A percentile compares a stretch with the other conserved stretches of the same genome.
Conservation (phyloP, 495 filamentous ascomycete species). For the Staphylotrichum tortipilum region DNA sequence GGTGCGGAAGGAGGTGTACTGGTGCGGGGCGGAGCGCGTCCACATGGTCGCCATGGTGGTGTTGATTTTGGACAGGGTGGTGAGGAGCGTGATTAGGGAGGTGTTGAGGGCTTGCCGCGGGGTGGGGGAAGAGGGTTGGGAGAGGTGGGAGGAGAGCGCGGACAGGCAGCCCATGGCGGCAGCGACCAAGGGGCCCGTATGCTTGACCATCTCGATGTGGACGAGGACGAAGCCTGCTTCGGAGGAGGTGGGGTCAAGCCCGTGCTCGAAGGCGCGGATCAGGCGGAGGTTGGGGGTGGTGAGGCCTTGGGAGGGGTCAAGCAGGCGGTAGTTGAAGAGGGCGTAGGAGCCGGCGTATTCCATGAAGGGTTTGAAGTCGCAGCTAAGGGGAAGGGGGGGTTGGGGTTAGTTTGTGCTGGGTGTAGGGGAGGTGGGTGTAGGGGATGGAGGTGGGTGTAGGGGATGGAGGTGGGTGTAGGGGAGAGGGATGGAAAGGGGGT, state of each 20-base stretch:
- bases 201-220: constrained; percentile 75
- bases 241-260: constrained; percentile 74
- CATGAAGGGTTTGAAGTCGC: constrained; percentile 81
- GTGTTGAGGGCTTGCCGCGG: constrained; percentile 50
- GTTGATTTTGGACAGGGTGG: constrained; percentile 62
- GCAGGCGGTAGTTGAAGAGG: constrained; percentile 77
- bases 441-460: too few species aligned
- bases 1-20: constrained; percentile 77
- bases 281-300: constrained; percentile 72
- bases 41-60: constrained; percentile 82
- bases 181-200: constrained; percentile 61
- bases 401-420: background rate
- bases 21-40: constrained; percentile 64
- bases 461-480: background rate
- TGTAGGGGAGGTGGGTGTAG: background rate
- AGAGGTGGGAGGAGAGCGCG: constrained; percentile 36
- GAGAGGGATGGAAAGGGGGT: background rate
- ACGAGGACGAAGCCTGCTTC: constrained; percentile 86
- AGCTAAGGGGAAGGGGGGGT: constrained; percentile 22
- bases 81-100: constrained; percentile 52
- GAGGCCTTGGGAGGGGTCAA: constrained; percentile 55
- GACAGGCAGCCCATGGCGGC: constrained; percentile 58
- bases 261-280: constrained; percentile 81
- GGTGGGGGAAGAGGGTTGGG: background rate
- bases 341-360: constrained; percentile 89